Base-by-base conservation (phyloP, 2,329 filamentous ascomycete genomes). In the Penicillium brasilianum region DNA sequence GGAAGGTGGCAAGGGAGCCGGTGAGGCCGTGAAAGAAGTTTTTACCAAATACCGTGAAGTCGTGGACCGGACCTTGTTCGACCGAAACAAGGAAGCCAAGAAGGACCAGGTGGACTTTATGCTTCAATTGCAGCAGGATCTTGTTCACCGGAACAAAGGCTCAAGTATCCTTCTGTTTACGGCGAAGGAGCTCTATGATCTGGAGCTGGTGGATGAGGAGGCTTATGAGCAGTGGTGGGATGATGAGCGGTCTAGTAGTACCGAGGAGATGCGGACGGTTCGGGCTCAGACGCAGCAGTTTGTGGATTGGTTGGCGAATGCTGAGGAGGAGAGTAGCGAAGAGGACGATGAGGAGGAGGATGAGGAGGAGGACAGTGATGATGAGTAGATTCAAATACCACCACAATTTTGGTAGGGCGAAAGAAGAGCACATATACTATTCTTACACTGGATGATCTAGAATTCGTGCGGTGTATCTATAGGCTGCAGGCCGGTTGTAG, bases 201-300 rank as follows among this genome's bases (percentile, higher is more conserved):
- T 90, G 52, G 95, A 98, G 66, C 84, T 96, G 16, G 79, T 97
- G 1, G 92, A 97, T 74, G 92, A 97, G 72, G 93, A 97, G 44
- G 93, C 90, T 0, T 91, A 97, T 67, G 80, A 94, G 70, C 85
- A 85, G 51, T 99, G 95, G 95, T 98, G 93, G 93, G 85, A 83
- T 20, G 90, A 96, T 74, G 83, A 85, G 77, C 83, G 88, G 71
- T 89, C 90, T 6, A 84, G 79, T 25, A 88, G 87, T 58, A 87
- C 83, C 14, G 89, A 90, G 58, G 85, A 86, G 56, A 87, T 97
- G 88, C 78, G 78, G 61, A 84, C 80, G 53, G 86, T 97, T 16
- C 88, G 89, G 74, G 86, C 85, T 62, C 90, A 90, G 79, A 92
- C 91, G 60, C 83, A 87, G 70, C 87, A 88, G 55, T 86, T 98